Evolutionary conservation across 768 basidiomycete genomes (phyloP), one percentile per base, ranked within the genome.

Genomic region (Cyclocybe cylindracea): DNA sequence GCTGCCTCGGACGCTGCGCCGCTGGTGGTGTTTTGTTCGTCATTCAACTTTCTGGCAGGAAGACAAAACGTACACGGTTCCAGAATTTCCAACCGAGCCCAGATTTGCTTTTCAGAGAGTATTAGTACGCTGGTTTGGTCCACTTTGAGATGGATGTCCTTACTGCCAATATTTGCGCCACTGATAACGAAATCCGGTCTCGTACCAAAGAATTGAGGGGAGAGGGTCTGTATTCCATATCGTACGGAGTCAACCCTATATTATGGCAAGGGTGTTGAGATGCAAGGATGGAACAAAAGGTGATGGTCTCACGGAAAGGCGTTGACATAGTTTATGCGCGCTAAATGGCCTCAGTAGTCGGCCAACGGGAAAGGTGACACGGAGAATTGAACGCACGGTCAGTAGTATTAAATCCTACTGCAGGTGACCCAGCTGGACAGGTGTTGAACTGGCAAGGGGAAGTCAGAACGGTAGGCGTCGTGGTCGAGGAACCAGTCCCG

Each of bases 1-100:
- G 78, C 74, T 4, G 79, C 76, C 62, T 78, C 78, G 10, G 69
- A 69, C 0, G 80, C 78, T 1, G 80, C 80, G 5, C 78, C 78
- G 18, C 79, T 82, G 50, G 9, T 33, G 13, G 8, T 11, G 14
- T 32, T 40, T 35, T 8, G 38, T n/a, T 46, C 18, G 39, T 41
- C 48, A 7, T n/a, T 37, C 13, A 13, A 5, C 29, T 14, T 39
- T 29, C 2, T 43, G 32, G 5, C 36, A 14, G 6, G 41, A 29
- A 50, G 44, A 32, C 3, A 42, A 29, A 36, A 61, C 73, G 51
- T 59, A 74, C 74, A 77, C 71, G 16, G 77, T 78, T 3, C 77
- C 76, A n/a, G 76, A 77, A 19, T 61, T 56, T 4, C 51, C 44
- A 10, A 75, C 64, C 2, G 59, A 54, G 7, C 74, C 75, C 3